Conservation (phyloP, 805 yeast species). For the Ogataea ramenticola region DNA sequence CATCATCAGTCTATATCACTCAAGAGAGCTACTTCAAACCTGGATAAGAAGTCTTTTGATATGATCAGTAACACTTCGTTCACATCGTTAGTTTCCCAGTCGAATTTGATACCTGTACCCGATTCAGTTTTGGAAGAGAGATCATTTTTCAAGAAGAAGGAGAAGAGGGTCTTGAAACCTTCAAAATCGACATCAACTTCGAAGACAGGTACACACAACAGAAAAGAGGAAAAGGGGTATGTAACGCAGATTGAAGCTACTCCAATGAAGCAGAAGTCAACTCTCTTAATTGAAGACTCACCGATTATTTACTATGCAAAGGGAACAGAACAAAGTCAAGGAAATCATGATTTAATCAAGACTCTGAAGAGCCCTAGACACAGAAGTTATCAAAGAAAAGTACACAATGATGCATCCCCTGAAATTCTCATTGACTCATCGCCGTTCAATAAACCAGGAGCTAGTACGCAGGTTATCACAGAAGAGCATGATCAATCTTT, state of each 20-base stretch:
- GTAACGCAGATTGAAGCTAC: conserved; percentile 1
- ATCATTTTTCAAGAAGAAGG: neutral
- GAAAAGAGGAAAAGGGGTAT: neutral
- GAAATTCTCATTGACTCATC: neutral
- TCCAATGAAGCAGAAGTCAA: neutral
- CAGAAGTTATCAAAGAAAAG: neutral
- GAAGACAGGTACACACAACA: no score
- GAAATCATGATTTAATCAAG: no score
- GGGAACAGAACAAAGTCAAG: no score
- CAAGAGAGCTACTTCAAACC: conserved; percentile 18
- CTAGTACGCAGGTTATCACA: neutral
- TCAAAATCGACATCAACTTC: no score
- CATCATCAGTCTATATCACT: conserved; percentile 1
- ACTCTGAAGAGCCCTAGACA: no score
- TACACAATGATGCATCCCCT: neutral
- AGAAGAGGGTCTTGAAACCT: neutral
- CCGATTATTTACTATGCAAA: neutral
- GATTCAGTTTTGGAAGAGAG: neutral
- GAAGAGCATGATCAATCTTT: neutral
- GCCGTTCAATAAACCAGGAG: neutral
- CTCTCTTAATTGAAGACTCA: neutral
- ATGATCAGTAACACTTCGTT: conserved; percentile 22
- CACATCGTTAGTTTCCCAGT: neutral
- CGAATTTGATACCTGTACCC: neutral
- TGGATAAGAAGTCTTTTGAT: conserved; percentile 22